Percentiles rank a stretch among this genome's conserved stretches.
Evolutionary conservation across 768 basidiomycete species (phyloP).

Genomic region (Amanita rubescens): DNA sequence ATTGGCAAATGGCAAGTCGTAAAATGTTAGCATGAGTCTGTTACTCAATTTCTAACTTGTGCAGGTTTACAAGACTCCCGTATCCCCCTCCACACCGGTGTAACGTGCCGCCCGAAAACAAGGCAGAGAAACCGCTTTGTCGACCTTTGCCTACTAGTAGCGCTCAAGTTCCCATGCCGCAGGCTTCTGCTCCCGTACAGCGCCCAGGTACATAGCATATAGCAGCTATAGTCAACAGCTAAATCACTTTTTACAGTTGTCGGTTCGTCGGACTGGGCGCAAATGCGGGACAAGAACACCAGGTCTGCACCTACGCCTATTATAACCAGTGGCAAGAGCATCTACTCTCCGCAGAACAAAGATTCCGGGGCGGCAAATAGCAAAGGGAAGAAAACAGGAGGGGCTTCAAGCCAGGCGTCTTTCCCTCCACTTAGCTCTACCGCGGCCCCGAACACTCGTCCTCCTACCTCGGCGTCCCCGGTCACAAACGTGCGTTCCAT

Average conservation of each 20-base stretch:
- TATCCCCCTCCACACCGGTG: conserved; percentile 3
- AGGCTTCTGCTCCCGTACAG: neutral
- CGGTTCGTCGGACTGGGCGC: neutral
- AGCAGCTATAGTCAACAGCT: neutral
- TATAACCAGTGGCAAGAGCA: neutral
- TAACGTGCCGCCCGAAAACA: neutral
- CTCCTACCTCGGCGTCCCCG: neutral
- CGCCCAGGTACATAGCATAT: neutral
- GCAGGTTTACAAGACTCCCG: neutral
- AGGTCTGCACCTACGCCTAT: too few relatives aligned
- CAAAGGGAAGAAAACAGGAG: neutral
- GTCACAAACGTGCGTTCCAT: neutral
- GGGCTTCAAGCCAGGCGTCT: neutral
- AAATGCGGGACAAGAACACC: neutral
- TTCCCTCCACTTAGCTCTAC: neutral
- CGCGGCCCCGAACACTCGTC: neutral
- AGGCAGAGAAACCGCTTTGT: neutral
- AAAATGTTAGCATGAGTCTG: too few relatives aligned
- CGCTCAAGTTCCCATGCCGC: neutral
- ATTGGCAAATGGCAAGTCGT: conserved; percentile 26
- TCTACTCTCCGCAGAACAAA: neutral
- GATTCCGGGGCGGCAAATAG: neutral
- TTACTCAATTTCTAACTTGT: neutral
- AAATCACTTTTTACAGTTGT: neutral
- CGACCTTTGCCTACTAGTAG: neutral